These are phyloP conservation scores for Fusarium sp. DNA, from an alignment of 2,329 filamentous ascomycete genomes.

Conservation along the genomic window DNA sequence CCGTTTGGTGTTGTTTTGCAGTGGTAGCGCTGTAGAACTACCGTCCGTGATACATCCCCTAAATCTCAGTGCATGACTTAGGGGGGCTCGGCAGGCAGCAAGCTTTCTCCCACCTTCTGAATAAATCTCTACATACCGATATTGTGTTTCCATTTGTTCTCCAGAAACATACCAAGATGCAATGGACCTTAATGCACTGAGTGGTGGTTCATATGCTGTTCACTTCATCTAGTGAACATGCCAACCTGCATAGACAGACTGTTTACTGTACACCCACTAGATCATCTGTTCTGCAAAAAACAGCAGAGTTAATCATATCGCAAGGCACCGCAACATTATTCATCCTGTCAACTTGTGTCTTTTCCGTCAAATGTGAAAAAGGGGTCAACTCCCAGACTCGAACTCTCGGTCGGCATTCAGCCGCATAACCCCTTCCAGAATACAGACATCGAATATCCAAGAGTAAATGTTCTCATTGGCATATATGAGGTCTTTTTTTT, in stretches of 20 bases:
- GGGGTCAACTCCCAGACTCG: background rate
- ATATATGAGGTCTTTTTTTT: background rate
- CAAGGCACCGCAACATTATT: too few species aligned
- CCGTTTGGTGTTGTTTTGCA: background rate
- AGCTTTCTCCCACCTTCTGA: background rate
- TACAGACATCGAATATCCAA: background rate
- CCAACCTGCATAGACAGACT: background rate
- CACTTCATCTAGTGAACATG: background rate
- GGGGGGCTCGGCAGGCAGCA: background rate
- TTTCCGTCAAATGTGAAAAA: background rate
- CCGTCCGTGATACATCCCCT: background rate
- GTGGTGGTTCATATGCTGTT: background rate
- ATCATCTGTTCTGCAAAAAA: background rate
- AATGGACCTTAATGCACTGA: background rate
- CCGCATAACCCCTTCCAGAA: background rate
- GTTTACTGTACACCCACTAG: background rate
- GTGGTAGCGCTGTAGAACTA: background rate
- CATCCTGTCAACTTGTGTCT: background rate
- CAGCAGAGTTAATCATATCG: background rate
- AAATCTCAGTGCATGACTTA: background rate
- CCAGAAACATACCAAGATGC: background rate
- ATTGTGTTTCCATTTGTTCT: background rate
- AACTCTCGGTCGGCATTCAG: background rate
- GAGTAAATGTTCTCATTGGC: rapidly evolving
- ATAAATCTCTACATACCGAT: background rate